Conservation (phyloP, 2,329 filamentous ascomycete species). For the Ascosphaera pollenicola region DNA sequence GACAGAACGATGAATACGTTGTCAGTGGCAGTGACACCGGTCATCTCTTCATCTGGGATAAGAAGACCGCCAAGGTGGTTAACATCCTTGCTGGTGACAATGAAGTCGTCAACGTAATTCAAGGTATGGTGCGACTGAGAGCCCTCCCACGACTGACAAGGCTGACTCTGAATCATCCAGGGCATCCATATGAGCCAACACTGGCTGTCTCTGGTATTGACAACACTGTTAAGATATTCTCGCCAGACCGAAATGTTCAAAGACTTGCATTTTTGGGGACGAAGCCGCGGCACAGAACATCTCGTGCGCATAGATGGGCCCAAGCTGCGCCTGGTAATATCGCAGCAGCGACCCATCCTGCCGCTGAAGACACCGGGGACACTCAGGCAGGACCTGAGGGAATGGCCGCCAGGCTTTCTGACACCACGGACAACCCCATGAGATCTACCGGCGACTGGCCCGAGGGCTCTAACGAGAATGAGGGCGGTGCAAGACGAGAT, state of each 20-base stretch:
- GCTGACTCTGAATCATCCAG: constrained; percentile 12
- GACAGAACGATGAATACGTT: constrained; percentile 44
- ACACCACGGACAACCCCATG: no score
- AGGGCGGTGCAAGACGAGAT: no score
- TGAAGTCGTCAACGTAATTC: constrained; percentile 48
- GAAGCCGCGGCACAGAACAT: neutral
- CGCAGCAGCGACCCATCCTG: no score
- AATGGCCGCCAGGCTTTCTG: no score
- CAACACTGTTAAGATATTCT: constrained; percentile 47
- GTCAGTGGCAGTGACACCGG: constrained; percentile 45
- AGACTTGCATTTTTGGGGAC: constrained; percentile 21
- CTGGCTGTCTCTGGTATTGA: constrained; percentile 46
- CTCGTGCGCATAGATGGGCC: no score
- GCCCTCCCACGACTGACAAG: neutral
- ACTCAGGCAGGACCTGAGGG: no score
- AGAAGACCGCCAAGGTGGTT: constrained; percentile 35
- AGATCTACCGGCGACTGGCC: no score
- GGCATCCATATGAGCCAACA: constrained; percentile 44
- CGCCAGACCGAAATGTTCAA: constrained; percentile 34
- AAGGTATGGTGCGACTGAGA: constrained; percentile 22
- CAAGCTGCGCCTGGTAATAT: no score
- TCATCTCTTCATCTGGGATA: constrained; percentile 48
- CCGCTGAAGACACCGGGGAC: no score
- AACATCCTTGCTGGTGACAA: constrained; percentile 45
- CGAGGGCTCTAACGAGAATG: no score